Conservation (phyloP, 1,284 basidiomycete genomes). For the Cronartium quercuum region DNA sequence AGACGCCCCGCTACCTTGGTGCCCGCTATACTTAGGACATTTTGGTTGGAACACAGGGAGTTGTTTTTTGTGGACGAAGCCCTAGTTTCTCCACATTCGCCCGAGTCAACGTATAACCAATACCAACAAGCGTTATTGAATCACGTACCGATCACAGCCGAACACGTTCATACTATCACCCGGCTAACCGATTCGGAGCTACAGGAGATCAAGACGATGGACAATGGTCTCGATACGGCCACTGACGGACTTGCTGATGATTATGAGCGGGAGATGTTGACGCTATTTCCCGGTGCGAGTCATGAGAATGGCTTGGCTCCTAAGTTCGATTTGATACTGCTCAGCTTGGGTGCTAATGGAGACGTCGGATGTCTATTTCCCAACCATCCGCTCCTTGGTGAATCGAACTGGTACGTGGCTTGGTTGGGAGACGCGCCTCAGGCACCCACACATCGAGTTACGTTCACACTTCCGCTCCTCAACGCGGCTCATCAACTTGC, state of each 20-base stretch:
- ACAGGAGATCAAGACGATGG: conserved; percentile 9
- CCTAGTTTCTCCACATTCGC: conserved; percentile 21
- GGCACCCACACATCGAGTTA: conserved; percentile 20
- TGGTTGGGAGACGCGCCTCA: conserved; percentile 31
- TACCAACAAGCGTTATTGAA: conserved; percentile 19
- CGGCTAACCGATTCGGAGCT: conserved; percentile 15
- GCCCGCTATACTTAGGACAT: neutral
- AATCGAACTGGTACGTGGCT: conserved; percentile 38
- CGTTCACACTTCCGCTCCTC: conserved; percentile 24
- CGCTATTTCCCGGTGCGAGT: conserved; percentile 27
- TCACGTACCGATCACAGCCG: conserved; percentile 30
- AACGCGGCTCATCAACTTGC: conserved; percentile 28
- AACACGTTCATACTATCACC: conserved; percentile 26
- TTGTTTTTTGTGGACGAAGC: conserved; percentile 35
- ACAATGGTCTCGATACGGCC: conserved; percentile 21
- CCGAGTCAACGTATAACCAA: conserved; percentile 11
- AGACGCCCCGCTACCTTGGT: neutral
- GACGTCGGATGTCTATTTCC: conserved; percentile 35
- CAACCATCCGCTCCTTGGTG: conserved; percentile 25
- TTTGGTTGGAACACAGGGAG: neutral
- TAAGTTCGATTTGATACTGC: conserved; percentile 29
- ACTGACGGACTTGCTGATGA: conserved; percentile 34
- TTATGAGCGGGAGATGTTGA: conserved; percentile 26
- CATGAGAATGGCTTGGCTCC: conserved; percentile 10
- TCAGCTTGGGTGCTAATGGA: conserved; percentile 15